Conservation (phyloP, 73 alveolate species). For the Paramecium octaurelia region DNA sequence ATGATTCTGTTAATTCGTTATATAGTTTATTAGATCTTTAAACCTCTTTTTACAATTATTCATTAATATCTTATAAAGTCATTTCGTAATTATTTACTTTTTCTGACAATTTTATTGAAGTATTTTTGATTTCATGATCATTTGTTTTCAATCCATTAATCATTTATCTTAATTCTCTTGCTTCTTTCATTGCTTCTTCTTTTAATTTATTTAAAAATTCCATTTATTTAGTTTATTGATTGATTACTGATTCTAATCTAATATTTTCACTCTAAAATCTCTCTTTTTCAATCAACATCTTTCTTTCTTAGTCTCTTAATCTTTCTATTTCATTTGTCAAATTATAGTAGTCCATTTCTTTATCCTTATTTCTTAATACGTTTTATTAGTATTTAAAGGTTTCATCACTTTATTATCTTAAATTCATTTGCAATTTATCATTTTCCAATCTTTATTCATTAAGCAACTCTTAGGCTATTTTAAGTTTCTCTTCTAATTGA, state of each 20-base stretch:
- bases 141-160: constrained; percentile 6
- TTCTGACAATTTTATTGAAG: constrained; percentile 44
- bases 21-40: constrained; percentile 33
- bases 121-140: constrained; percentile 48
- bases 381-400: neutral
- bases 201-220: constrained; percentile 52
- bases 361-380: constrained; percentile 45
- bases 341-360: constrained; percentile 49
- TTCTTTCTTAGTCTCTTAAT: constrained; percentile 61
- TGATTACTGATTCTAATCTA: constrained; percentile 25
- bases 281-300: constrained; percentile 33
- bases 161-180: constrained; percentile 57
- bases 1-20: constrained; percentile 36
- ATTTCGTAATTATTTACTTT: constrained; percentile 44
- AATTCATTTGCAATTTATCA: neutral
- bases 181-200: constrained; percentile 57
- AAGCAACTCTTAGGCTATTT: neutral
- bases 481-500: constrained; percentile 28
- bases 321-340: constrained; percentile 40
- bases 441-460: constrained; percentile 24
- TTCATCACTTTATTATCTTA: neutral
- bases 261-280: constrained; percentile 25
- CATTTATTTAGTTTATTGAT: neutral
- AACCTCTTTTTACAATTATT: constrained; percentile 19
- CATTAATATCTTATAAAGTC: constrained; percentile 28